Percentiles rank a stretch among this genome's conserved stretches.
Evolutionary conservation across 305 asterid species (phyloP).

Genomic region (Fraxinus greggii): DNA sequence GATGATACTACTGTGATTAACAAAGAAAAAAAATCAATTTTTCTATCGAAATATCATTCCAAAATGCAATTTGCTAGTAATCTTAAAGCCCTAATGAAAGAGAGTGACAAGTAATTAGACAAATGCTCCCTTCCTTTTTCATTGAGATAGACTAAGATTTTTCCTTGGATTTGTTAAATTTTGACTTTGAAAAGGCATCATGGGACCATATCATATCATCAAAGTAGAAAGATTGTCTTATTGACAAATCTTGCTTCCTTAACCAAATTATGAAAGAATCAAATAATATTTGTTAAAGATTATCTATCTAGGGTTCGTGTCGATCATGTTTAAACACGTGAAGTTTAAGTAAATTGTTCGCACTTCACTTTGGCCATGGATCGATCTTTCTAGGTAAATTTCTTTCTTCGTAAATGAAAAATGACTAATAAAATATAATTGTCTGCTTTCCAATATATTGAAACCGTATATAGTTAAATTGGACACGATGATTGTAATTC

Average conservation of each 20-base stretch:
- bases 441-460: background rate
- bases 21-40: background rate
- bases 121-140: slow-evolving; percentile 17
- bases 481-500: background rate
- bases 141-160: slow-evolving; percentile 29
- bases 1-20: too few species aligned
- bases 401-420: background rate
- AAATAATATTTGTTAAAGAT: slow-evolving; percentile 11
- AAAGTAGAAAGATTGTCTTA: slow-evolving; percentile 28
- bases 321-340: background rate
- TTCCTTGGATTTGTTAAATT: slow-evolving; percentile 27
- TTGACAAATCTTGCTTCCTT: slow-evolving; percentile 22
- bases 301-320: background rate
- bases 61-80: background rate
- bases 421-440: too few species aligned
- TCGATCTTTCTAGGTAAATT: too few species aligned
- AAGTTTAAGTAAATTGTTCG: background rate
- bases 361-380: too few species aligned
- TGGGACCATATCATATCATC: slow-evolving; percentile 20
- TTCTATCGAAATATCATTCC: background rate
- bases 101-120: slow-evolving; percentile 19
- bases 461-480: too few species aligned
- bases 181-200: slow-evolving; percentile 27
- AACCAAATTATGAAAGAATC: slow-evolving; percentile 19
- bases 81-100: background rate